phyloP scores from a whole-genome alignment of 75 land plant genomes.

The Gnetum montanum region DNA sequence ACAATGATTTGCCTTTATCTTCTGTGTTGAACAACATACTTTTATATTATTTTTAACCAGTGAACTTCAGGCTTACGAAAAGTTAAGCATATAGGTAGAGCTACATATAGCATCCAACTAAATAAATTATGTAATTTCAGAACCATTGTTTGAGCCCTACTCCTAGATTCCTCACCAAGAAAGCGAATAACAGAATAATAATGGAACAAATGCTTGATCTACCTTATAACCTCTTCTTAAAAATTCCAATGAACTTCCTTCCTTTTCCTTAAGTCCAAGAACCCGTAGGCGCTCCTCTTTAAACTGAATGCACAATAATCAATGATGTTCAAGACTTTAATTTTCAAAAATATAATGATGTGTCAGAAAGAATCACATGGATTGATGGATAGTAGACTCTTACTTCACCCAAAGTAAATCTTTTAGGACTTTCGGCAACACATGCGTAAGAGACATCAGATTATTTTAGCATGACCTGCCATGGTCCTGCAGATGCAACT shows the following conservation, averaged over 20 bases:
- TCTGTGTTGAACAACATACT: neutral
- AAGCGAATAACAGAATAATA: conserved; percentile 7
- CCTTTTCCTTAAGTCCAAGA: conserved; percentile 88
- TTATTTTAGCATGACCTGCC: conserved; percentile 99
- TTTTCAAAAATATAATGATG: neutral
- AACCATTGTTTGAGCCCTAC: no score
- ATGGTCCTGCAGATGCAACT: conserved; percentile 88
- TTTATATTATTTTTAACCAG: neutral
- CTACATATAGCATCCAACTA: neutral
- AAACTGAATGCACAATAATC: conserved; percentile 33
- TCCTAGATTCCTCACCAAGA: no score
- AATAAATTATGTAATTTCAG: no score
- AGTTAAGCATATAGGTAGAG: neutral
- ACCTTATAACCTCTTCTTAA: conserved; percentile 97
- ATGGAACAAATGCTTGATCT: neutral
- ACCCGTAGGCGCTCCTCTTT: conserved; percentile 90
- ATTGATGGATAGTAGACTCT: neutral
- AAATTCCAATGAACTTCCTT: conserved; percentile 88
- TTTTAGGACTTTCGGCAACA: conserved; percentile 77
- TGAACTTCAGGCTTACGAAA: neutral
- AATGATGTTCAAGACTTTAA: neutral
- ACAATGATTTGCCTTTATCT: neutral
- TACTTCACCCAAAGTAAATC: conserved; percentile 89
- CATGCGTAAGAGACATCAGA: conserved; percentile 90
- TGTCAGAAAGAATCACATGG: neutral